phyloP scores from a whole-genome alignment of 352 stramenopile genomes.

The Blastocystis sp. region DNA sequence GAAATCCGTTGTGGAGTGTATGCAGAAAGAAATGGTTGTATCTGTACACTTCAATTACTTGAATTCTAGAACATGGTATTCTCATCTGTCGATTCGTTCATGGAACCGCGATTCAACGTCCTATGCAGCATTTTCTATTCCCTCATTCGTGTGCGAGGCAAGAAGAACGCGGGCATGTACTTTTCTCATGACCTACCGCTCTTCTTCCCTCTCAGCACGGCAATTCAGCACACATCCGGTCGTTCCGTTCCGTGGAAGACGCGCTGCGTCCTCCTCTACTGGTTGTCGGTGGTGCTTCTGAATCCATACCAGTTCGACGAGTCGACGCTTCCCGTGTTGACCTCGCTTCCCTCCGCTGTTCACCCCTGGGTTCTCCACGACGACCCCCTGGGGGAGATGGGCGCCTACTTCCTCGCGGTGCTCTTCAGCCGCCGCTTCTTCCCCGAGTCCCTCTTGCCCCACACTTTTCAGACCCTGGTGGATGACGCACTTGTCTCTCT shows the following conservation, averaged over 20 bases:
- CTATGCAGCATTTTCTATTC: constrained; percentile 21
- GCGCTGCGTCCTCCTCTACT: constrained; percentile 20
- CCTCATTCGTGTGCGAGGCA: neutral
- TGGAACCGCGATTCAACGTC: neutral
- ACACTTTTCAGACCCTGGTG: no score
- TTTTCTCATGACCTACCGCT: constrained; percentile 9
- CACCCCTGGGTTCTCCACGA: neutral
- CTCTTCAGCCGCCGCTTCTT: neutral
- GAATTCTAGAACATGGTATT: no score
- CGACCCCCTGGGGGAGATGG: neutral
- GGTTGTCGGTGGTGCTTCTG: neutral
- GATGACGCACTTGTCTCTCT: no score
- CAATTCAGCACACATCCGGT: neutral
- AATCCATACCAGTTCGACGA: neutral
- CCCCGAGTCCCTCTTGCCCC: neutral
- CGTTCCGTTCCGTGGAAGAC: neutral
- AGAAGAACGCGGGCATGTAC: neutral
- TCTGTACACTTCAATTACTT: neutral
- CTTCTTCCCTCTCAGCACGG: neutral
- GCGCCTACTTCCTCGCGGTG: neutral
- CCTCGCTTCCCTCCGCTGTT: neutral
- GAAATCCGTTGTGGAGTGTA: neutral
- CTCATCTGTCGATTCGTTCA: neutral
- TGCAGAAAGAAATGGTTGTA: neutral
- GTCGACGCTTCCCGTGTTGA: neutral